Base-by-base conservation (phyloP, 2,329 filamentous ascomycete genomes). In the Aspergillus japonicus region DNA sequence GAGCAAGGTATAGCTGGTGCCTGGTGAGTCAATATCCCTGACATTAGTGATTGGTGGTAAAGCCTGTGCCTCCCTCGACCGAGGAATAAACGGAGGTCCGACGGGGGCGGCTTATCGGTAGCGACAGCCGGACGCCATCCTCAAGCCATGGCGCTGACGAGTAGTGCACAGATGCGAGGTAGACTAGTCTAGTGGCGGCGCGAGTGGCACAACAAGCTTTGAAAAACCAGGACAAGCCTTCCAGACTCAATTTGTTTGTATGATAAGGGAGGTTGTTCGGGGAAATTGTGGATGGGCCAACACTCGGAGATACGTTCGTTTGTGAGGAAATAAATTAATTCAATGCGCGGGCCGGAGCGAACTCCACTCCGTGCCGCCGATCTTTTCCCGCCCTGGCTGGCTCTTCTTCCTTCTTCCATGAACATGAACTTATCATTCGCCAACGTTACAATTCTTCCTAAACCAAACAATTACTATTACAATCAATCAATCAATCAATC, bases 51-150 rank as follows among this genome's bases (percentile, higher is more conserved):
- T n/a, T n/a, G 6, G 12, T 35, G 39, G 16, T 42, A 42, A 42
- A 2, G 39, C 14, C 16, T 16, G 16, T 42, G 2, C 39, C 11
- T 35, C 14, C 10, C 39, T 42, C 39, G 16, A 42, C 39, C 39
- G 39, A 23, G 42, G n/a, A n/a, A 26, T 8, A 21, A 14, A 54
- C 56, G 56, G 56, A 58, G 8, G 50, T 49, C 56, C 56, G 56
- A 53, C 56, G 56, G 56, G n/a, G 35, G 14, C 4, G 12, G 50
- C 50, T 42, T n/a, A 42, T 42, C 39, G 39, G 39, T 31, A 54
- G 33, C 51, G 35, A 42, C 51, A 44, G 16, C 33, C 24, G 26
- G 42, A 35, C 5, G 23, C 53, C 47, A 47, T 48, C 47, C 42
- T 54, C 24, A 47, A 16, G 39, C 23, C 14, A 33, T 10, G 10